phyloP scores from a whole-genome alignment of 345 rosid genomes.

The Ceriops zippeliana region DNA sequence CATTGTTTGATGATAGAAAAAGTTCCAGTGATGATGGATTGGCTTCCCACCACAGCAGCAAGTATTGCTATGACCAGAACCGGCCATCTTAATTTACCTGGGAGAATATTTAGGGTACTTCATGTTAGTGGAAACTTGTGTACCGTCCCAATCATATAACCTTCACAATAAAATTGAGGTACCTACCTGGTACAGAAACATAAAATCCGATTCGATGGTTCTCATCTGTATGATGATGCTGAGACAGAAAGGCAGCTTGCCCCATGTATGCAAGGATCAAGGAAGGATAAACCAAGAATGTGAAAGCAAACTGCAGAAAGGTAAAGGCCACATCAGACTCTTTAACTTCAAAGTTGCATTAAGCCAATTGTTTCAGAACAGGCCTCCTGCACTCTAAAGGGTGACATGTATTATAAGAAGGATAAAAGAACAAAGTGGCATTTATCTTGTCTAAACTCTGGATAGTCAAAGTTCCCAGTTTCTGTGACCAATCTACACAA shows the following conservation, averaged over 20 bases:
- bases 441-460: too few relatives aligned
- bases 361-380: not conserved
- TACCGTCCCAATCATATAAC: constrained; percentile 5
- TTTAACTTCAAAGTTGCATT: not conserved
- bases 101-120: constrained; percentile 12
- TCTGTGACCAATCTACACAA: too few relatives aligned
- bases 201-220: constrained; percentile 63
- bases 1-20: constrained; percentile 90
- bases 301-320: constrained; percentile 78
- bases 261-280: constrained; percentile 94
- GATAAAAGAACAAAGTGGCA: not conserved
- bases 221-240: constrained; percentile 45
- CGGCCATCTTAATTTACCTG: constrained; percentile 83
- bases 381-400: not conserved
- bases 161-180: constrained; percentile 12
- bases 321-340: constrained; percentile 2
- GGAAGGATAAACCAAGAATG: constrained; percentile 82
- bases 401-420: not conserved
- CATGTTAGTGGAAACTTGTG: constrained; percentile 18
- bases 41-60: constrained; percentile 94
- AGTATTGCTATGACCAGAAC: constrained; percentile 87
- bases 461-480: too few relatives aligned
- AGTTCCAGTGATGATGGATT: constrained; percentile 90
- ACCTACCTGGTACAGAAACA: constrained; percentile 85
- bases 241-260: constrained; percentile 86